Evolutionary conservation across 169 alveolate genomes (phyloP).

Genomic region (Cytauxzoon felis): DNA sequence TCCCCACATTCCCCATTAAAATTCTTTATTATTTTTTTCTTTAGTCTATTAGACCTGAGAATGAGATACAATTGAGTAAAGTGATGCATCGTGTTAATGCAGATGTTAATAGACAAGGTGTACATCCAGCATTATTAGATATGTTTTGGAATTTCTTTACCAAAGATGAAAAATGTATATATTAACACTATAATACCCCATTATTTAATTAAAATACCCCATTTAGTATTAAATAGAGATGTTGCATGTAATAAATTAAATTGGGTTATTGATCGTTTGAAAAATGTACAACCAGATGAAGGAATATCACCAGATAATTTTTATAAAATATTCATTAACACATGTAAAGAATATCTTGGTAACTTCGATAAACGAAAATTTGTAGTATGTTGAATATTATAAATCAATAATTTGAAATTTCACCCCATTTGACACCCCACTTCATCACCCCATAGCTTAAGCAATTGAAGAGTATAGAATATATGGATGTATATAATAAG

Average conservation of each 20-base stretch:
- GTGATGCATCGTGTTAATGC: conserved; percentile 61
- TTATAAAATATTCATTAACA: conserved; percentile 62
- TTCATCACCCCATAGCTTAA: too few relatives aligned
- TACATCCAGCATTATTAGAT: conserved; percentile 75
- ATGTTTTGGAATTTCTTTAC: conserved; percentile 75
- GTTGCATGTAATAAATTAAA: conserved; percentile 64
- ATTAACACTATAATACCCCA: too few relatives aligned
- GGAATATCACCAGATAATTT: conserved; percentile 78
- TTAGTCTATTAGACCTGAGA: conserved; percentile 49
- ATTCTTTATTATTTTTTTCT: conserved; percentile 9
- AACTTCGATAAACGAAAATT: conserved; percentile 57
- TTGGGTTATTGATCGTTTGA: conserved; percentile 60
- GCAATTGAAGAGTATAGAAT: conserved; percentile 28
- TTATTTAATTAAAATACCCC: not conserved
- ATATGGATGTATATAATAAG: conserved; percentile 7
- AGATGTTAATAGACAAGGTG: conserved; percentile 72
- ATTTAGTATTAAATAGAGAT: conserved; percentile 43
- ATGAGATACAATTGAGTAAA: conserved; percentile 63
- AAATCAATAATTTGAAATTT: too few relatives aligned
- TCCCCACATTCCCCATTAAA: conserved; percentile 15
- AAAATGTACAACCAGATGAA: conserved; percentile 61
- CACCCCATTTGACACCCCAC: too few relatives aligned
- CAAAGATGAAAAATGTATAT: conserved; percentile 19
- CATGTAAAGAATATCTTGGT: conserved; percentile 25
- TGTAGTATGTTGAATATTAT: conserved; percentile 20